Evolutionary conservation across 305 asterid species (phyloP), one percentile per base, ranked within the genome.

Genomic region (Fraxinus baroniana): DNA sequence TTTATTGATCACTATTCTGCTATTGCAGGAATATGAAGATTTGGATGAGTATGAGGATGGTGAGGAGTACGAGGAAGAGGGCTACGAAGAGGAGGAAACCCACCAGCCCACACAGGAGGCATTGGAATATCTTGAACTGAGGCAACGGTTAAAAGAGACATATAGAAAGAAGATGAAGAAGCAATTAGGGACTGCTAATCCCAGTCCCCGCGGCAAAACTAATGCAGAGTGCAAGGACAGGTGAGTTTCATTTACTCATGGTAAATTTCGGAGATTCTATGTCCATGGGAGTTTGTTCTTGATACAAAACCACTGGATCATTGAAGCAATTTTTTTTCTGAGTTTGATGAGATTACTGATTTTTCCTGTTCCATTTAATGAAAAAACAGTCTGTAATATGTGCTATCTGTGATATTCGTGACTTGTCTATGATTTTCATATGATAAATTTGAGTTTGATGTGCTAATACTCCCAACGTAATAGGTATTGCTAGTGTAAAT

Each of bases 31-130:
- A 77, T 88, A 90, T 83, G 99, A 93, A 80, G 85, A 93, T 84
- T 91, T 92, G 90, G 97, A 94, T 84, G 98, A 92, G 85, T 94
- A 94, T 44, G 97, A 95, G 71, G 94, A 93, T 75, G 88, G 81
- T 33, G 91, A 86, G 24, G 93, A 91, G 68, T 86, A 87, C 60
- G 90, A 77, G 81, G 87, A 86, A 74, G 89, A 80, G 39, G 90
- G 22, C 35, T 82, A 75, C 49, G 77, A 78, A 30, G 86, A 91
- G 73, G 99, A 91, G 87, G 94, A 87, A 86, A 85, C 80, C 81
- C 92, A 86, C 74, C 88, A 86, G 86, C 97, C 97, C 72, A 88
- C 97, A 46, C 90, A 87, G 86, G 99, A 91, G 83, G 92, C 87
- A 84, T 81, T 91, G 90, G 95, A 92, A 75, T 96, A 92, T 85